These are phyloP conservation scores for Cubamyces lactineus DNA, from an alignment of 768 basidiomycete genomes.

Conservation along the genomic window DNA sequence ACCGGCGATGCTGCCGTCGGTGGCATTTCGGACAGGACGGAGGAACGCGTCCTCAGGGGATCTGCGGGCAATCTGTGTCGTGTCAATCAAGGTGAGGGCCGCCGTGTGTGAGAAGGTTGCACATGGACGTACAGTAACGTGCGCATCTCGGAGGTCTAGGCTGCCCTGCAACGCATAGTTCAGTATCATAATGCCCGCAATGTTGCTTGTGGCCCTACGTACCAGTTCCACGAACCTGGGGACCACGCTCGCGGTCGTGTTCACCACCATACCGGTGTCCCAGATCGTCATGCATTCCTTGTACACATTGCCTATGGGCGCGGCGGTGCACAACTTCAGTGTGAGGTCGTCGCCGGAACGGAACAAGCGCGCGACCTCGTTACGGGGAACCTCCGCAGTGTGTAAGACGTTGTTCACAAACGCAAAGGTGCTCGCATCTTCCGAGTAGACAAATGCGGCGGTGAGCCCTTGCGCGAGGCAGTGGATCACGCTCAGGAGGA, in stretches of 20 bases:
- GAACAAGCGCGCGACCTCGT: constrained; percentile 36
- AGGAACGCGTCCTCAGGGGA: neutral
- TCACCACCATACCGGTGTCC: constrained; percentile 3
- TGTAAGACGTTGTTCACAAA: constrained; percentile 44
- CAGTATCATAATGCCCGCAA: neutral
- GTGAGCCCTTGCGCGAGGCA: constrained; percentile 52
- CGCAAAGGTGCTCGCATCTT: constrained; percentile 46
- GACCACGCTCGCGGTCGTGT: constrained; percentile 1
- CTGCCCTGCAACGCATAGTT: neutral
- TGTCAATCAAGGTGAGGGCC: neutral
- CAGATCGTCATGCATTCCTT: constrained; percentile 20
- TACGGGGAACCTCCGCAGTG: constrained; percentile 39
- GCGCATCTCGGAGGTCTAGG: neutral
- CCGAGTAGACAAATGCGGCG: constrained; percentile 49
- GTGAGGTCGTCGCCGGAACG: constrained; percentile 34
- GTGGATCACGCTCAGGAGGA: constrained; percentile 49
- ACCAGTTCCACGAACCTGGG: constrained; percentile 3
- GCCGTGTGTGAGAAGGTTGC: neutral
- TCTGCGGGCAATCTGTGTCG: neutral
- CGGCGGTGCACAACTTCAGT: constrained; percentile 48
- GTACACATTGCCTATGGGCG: constrained; percentile 39
- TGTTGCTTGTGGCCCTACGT: neutral
- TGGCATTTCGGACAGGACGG: neutral
- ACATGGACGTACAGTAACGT: neutral
- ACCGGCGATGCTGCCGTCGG: constrained; percentile 23